These are phyloP conservation scores for Lumnitzera racemosa DNA, from an alignment of 345 rosid genomes.

Conservation along the genomic window DNA sequence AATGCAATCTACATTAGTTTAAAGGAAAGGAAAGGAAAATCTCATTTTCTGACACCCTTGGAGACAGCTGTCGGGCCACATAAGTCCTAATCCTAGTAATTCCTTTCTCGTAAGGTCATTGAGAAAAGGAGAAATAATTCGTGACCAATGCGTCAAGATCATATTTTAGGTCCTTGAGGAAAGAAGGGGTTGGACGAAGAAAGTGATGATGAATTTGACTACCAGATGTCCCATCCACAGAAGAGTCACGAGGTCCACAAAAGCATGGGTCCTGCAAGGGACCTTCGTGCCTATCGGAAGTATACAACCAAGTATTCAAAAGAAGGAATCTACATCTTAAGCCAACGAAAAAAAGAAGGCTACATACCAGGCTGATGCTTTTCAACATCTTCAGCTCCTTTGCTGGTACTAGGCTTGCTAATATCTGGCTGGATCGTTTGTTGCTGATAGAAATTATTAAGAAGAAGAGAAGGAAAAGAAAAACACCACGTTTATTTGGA, in stretches of 20 bases:
- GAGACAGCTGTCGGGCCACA: too few relatives aligned
- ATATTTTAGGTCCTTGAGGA: too few relatives aligned
- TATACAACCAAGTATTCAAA: background rate
- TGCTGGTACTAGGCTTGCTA: slow-evolving; percentile 48
- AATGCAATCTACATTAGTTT: too few relatives aligned
- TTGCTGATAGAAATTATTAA: background rate
- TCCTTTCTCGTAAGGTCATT: too few relatives aligned
- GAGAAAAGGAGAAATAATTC: too few relatives aligned
- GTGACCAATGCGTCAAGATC: too few relatives aligned
- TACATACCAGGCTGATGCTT: slow-evolving; percentile 40
- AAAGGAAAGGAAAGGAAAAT: too few relatives aligned
- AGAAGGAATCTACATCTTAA: background rate
- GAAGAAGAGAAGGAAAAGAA: background rate
- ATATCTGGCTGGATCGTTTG: slow-evolving; percentile 31
- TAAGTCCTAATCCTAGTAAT: too few relatives aligned
- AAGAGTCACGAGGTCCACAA: background rate
- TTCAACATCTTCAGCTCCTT: slow-evolving; percentile 37
- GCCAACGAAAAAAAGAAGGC: slow-evolving; percentile 1
- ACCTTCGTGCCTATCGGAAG: background rate
- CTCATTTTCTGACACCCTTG: too few relatives aligned
- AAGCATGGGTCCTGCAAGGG: background rate
- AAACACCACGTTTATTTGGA: background rate
- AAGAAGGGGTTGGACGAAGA: too few relatives aligned
- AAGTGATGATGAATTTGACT: too few relatives aligned
- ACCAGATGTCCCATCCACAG: background rate